phyloP scores from a whole-genome alignment of 345 rosid species.

The Citrus maxima region DNA sequence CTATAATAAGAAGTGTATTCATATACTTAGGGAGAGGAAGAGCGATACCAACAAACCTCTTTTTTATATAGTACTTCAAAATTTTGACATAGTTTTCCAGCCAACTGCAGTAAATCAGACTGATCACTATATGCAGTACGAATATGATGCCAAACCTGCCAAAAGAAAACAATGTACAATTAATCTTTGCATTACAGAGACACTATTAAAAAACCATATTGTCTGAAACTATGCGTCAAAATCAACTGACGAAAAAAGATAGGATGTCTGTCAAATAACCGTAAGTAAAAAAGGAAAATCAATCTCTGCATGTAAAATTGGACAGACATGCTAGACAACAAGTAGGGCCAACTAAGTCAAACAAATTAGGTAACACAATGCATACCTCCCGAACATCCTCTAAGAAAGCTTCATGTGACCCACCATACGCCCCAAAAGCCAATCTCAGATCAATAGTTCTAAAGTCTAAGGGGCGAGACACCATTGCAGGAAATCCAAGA shows the following conservation, averaged over 20 bases:
- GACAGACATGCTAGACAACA: background rate
- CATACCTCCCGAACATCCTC: constrained; percentile 45
- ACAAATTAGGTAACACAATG: background rate
- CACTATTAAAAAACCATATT: background rate
- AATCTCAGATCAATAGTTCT: constrained; percentile 35
- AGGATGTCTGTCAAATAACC: background rate
- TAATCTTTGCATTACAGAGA: background rate
- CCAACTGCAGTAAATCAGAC: constrained; percentile 25
- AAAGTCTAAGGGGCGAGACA: constrained; percentile 37
- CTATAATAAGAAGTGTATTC: too few relatives aligned
- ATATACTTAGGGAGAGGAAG: background rate
- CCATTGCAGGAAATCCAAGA: constrained; percentile 32
- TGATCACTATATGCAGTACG: constrained; percentile 30
- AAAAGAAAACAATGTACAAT: constrained; percentile 1
- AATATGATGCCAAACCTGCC: constrained; percentile 39
- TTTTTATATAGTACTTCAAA: constrained; percentile 33
- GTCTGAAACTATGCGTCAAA: background rate
- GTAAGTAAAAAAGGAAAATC: background rate
- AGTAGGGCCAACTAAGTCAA: background rate
- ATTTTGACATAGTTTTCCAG: constrained; percentile 26
- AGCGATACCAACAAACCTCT: constrained; percentile 21
- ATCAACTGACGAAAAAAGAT: background rate
- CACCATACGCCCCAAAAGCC: constrained; percentile 34
- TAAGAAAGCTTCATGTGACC: constrained; percentile 39
- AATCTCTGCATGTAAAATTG: background rate